Percentiles rank a stretch among this genome's conserved stretches.
phyloP scores from a whole-genome alignment of 345 rosid species.

The Gossypium ekmanianum region DNA sequence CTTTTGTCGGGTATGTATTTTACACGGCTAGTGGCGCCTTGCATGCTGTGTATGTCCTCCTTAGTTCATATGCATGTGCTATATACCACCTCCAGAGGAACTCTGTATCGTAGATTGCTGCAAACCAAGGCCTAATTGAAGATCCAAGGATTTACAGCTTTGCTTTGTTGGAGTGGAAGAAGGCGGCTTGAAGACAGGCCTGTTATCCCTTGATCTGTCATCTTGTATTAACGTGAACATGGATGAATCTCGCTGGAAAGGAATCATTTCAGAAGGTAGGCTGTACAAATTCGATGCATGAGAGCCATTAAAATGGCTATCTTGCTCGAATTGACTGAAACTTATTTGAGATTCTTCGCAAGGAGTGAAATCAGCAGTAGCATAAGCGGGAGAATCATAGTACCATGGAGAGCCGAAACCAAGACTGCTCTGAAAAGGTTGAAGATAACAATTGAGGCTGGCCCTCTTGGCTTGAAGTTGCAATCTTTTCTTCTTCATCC shows the following conservation, averaged over 20 bases:
- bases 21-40: neutral
- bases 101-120: slow-evolving; percentile 32
- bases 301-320: slow-evolving; percentile 18
- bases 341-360: slow-evolving; percentile 65
- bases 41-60: neutral
- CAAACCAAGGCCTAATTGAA: slow-evolving; percentile 56
- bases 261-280: slow-evolving; percentile 24
- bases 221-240: slow-evolving; percentile 35
- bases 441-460: slow-evolving; percentile 58
- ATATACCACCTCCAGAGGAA: slow-evolving; percentile 30
- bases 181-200: slow-evolving; percentile 33
- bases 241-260: slow-evolving; percentile 30
- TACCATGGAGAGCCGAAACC: slow-evolving; percentile 35
- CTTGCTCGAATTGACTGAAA: slow-evolving; percentile 35
- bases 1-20: neutral
- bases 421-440: slow-evolving; percentile 44
- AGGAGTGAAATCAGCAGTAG: slow-evolving; percentile 21
- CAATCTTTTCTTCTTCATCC: slow-evolving; percentile 84
- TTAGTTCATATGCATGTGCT: neutral
- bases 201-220: slow-evolving; percentile 30
- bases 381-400: slow-evolving; percentile 32
- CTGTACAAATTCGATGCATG: slow-evolving; percentile 14
- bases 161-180: slow-evolving; percentile 42
- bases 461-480: slow-evolving; percentile 89
- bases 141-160: slow-evolving; percentile 60